A percentile compares a stretch with the other conserved stretches of the same genome.
Conservation (phyloP, 371 early-diverging fungal genomes). For the Dinochytrium kinnereticum region DNA sequence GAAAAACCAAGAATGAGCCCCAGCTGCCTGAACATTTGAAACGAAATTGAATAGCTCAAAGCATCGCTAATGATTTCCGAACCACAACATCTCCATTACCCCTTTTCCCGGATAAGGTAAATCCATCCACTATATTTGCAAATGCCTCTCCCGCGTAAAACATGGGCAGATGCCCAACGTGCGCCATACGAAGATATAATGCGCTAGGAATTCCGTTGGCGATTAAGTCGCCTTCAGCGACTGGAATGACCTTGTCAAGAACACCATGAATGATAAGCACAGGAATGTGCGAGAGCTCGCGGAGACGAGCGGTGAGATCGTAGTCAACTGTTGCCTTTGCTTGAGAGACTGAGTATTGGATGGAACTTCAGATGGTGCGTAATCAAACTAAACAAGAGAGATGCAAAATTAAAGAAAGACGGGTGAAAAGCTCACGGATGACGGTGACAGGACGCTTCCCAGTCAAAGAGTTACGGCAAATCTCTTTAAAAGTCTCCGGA, state of each 20-base stretch:
- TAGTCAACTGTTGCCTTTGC: not conserved
- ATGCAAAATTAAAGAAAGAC: not conserved
- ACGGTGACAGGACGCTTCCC: not conserved
- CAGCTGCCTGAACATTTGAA: too few species aligned
- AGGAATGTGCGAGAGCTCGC: not conserved
- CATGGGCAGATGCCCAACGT: not conserved
- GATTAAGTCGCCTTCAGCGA: not conserved
- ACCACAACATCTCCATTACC: not conserved
- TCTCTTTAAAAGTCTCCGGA: not conserved
- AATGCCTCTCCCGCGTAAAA: not conserved
- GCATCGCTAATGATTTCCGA: not conserved
- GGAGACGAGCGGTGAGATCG: not conserved
- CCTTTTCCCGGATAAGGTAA: not conserved
- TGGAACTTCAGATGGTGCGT: not conserved
- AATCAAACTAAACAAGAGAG: not conserved
- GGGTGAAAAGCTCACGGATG: not conserved
- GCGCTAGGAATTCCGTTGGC: not conserved
- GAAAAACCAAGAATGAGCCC: too few species aligned
- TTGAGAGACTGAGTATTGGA: not conserved
- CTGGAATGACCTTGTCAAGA: not conserved
- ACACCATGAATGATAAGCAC: not conserved
- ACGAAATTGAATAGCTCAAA: too few species aligned
- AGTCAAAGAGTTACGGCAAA: not conserved
- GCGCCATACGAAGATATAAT: not conserved
- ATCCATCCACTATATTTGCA: slow-evolving; percentile 1